phyloP scores from a whole-genome alignment of 352 stramenopile genomes.

The Globisporangium sylvaticum region DNA sequence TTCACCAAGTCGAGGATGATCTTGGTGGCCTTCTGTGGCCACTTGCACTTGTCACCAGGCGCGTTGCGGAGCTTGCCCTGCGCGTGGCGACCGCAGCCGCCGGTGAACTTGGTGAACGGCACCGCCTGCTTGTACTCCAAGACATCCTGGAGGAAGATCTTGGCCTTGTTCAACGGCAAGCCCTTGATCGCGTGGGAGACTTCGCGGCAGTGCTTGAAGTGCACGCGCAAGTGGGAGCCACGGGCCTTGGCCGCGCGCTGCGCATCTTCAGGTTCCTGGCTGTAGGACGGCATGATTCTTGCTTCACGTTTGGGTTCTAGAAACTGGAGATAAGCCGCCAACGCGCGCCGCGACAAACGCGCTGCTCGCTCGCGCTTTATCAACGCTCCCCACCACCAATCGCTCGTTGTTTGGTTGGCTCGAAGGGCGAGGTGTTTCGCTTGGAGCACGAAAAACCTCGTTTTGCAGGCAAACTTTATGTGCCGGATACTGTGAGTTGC shows the following conservation, averaged over 20 bases:
- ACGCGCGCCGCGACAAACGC: not conserved
- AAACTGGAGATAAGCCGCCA: constrained; percentile 19
- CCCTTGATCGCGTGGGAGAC: constrained; percentile 98
- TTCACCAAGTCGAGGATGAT: constrained; percentile 98
- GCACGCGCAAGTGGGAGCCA: constrained; percentile 96
- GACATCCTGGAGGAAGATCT: constrained; percentile 95
- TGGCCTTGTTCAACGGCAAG: constrained; percentile 94
- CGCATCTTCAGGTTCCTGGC: constrained; percentile 88
- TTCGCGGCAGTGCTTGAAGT: constrained; percentile 99
- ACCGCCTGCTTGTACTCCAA: constrained; percentile 97
- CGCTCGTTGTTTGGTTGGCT: constrained; percentile 10
- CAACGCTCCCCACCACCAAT: constrained; percentile 55
- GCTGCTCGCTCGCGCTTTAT: not conserved
- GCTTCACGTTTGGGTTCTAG: constrained; percentile 80
- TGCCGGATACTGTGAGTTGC: too few species aligned
- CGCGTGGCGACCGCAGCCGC: constrained; percentile 96
- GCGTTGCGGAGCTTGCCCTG: constrained; percentile 95
- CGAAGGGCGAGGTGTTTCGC: not conserved
- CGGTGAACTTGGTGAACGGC: constrained; percentile 98
- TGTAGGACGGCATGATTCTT: constrained; percentile 86
- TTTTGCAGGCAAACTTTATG: too few species aligned
- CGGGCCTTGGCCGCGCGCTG: constrained; percentile 92
- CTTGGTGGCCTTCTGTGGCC: constrained; percentile 98
- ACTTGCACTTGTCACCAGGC: constrained; percentile 96
- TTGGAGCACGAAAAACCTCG: too few species aligned